Evolutionary conservation across 257 asterid species (phyloP).

Genomic region (Primulina huaijiensis): DNA sequence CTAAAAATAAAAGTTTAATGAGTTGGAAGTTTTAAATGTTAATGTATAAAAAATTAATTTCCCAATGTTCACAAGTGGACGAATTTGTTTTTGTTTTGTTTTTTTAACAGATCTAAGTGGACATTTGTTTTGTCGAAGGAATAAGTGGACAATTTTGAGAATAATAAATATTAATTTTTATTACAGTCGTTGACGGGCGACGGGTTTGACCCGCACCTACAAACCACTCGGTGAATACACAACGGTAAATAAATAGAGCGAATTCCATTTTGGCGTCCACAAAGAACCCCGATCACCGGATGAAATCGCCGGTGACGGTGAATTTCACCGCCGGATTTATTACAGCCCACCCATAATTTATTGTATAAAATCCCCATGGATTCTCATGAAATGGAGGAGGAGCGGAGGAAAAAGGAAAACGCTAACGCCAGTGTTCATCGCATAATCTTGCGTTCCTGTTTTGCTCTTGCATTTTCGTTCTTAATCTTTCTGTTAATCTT

Average conservation of each 20-base stretch:
- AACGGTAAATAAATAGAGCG: background rate
- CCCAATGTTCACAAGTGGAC: too few species aligned
- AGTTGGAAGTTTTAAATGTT: too few species aligned
- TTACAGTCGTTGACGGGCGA: background rate
- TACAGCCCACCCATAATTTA: background rate
- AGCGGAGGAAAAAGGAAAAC: constrained; percentile 29
- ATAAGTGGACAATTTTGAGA: background rate
- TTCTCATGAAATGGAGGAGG: constrained; percentile 46
- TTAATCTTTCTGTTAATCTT: constrained; percentile 41
- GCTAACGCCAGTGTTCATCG: constrained; percentile 27
- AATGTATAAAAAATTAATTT: too few species aligned
- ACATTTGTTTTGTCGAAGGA: too few species aligned
- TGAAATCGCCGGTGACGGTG: constrained; percentile 55
- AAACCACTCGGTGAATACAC: background rate
- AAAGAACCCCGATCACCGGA: constrained; percentile 59
- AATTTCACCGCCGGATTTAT: constrained; percentile 9
- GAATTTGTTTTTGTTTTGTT: background rate
- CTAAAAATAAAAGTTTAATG: too few species aligned
- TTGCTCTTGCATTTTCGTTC: constrained; percentile 36
- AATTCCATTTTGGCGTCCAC: constrained; percentile 1
- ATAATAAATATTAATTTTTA: too few species aligned
- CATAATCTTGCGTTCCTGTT: constrained; percentile 41
- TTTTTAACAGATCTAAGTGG: too few species aligned
- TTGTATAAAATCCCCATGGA: constrained; percentile 41
- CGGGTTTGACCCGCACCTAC: background rate